These are phyloP conservation scores for Pedinophyceae sp. DNA, from an alignment of 139 green algal genomes.

Conservation along the genomic window DNA sequence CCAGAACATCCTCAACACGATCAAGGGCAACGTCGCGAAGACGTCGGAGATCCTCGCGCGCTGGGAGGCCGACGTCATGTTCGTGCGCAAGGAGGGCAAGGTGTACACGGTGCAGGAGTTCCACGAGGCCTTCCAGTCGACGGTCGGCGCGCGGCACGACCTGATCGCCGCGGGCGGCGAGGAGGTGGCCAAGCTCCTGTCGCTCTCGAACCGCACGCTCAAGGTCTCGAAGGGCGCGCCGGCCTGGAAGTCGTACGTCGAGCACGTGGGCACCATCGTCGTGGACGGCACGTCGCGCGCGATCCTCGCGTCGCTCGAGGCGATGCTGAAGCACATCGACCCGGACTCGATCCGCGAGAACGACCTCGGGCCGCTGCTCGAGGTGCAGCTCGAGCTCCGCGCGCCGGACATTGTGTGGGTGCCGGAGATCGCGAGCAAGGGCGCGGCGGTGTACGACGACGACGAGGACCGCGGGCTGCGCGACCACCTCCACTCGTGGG, in stretches of 20 bases:
- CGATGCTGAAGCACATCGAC: slow-evolving; percentile 35
- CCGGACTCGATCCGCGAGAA: slow-evolving; percentile 36
- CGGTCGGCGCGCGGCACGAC: slow-evolving; percentile 28
- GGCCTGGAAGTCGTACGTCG: slow-evolving; percentile 59
- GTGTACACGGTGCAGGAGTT: slow-evolving; percentile 66
- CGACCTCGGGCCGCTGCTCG: slow-evolving; percentile 53
- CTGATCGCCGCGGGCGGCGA: slow-evolving; percentile 48
- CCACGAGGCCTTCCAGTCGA: slow-evolving; percentile 24
- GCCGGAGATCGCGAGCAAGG: slow-evolving; percentile 36
- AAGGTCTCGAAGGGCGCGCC: slow-evolving; percentile 50
- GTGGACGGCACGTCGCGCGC: slow-evolving; percentile 48
- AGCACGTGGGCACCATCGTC: slow-evolving; percentile 68
- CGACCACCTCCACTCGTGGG: slow-evolving; percentile 57
- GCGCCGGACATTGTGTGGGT: slow-evolving; percentile 60
- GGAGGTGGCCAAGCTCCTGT: slow-evolving; percentile 68
- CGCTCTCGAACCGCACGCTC: slow-evolving; percentile 46
- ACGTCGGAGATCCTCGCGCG: slow-evolving; percentile 30
- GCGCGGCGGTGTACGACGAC: not conserved
- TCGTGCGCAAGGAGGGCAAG: slow-evolving; percentile 70
- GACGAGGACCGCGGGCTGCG: slow-evolving; percentile 23
- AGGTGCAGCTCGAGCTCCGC: slow-evolving; percentile 64
- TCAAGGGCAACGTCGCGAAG: slow-evolving; percentile 62
- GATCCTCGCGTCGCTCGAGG: slow-evolving; percentile 37
- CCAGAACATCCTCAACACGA: slow-evolving; percentile 39
- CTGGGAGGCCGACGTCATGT: slow-evolving; percentile 67